Evolutionary conservation across 176 grass and related monocot genomes (phyloP).

Genomic region (Dactylis glomerata): DNA sequence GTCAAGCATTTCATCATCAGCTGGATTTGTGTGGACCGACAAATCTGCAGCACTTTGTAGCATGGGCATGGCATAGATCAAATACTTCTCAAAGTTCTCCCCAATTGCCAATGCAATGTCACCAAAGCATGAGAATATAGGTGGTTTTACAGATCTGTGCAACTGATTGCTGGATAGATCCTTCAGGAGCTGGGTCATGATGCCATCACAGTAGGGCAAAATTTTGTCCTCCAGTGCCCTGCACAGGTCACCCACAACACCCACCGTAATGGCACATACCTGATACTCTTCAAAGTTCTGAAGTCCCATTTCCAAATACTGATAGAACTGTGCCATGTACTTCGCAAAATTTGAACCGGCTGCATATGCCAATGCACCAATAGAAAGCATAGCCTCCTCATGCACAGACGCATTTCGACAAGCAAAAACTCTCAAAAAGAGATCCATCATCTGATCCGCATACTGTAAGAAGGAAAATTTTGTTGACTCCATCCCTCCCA

Average conservation of each 20-base stretch:
- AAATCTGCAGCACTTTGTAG: constrained; percentile 81
- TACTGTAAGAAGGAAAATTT: constrained; percentile 82
- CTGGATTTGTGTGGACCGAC: constrained; percentile 42
- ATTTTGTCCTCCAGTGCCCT: constrained; percentile 84
- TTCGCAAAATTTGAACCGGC: constrained; percentile 66
- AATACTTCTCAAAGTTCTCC: constrained; percentile 88
- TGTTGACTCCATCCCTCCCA: constrained; percentile 65
- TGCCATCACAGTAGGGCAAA: constrained; percentile 75
- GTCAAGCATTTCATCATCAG: constrained; percentile 83
- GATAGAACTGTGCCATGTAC: constrained; percentile 81
- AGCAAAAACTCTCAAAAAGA: constrained; percentile 83
- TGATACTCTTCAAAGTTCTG: constrained; percentile 95
- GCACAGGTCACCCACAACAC: constrained; percentile 84
- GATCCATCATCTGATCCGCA: constrained; percentile 79
- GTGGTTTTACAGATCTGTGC: constrained; percentile 80
- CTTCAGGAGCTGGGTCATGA: constrained; percentile 83
- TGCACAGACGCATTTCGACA: constrained; percentile 78
- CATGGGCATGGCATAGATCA: constrained; percentile 94
- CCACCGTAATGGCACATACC: constrained; percentile 84
- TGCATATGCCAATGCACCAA: constrained; percentile 89
- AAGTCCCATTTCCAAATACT: constrained; percentile 88
- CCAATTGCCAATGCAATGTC: constrained; percentile 88
- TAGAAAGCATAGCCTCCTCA: constrained; percentile 89
- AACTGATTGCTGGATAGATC: constrained; percentile 74
- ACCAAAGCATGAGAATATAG: constrained; percentile 85